Conservation (phyloP, 164 flowering plant species). For the Piper betle region DNA sequence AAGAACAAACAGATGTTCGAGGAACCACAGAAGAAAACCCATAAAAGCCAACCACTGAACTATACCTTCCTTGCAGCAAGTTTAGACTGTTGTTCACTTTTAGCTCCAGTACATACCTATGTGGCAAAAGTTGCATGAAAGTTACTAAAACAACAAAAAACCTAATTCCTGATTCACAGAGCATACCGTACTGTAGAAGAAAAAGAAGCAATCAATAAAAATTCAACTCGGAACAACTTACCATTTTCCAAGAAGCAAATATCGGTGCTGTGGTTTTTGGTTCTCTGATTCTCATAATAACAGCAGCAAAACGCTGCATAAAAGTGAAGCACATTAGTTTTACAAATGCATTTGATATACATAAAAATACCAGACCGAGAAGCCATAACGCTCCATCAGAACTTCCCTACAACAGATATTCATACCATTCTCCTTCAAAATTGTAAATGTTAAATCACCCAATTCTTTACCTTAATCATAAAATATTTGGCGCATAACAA, state of each 20-base stretch:
- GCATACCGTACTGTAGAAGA: no score
- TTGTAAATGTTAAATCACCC: no score
- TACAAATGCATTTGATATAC: neutral
- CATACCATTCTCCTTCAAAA: no score
- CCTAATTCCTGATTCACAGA: neutral
- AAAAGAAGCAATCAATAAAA: no score
- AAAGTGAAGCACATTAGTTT: slow-evolving; percentile 4
- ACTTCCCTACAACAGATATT: no score
- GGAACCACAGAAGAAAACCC: neutral
- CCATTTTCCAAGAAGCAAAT: slow-evolving; percentile 96
- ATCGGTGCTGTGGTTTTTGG: slow-evolving; percentile 88
- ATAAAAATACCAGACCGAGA: neutral
- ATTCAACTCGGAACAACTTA: slow-evolving; percentile 28
- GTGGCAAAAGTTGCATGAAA: neutral
- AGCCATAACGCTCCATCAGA: neutral
- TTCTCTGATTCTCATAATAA: slow-evolving; percentile 84
- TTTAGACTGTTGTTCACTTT: slow-evolving; percentile 86
- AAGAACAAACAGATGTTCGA: no score
- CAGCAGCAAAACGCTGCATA: slow-evolving; percentile 90
- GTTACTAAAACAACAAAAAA: neutral
- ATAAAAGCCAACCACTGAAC: neutral
- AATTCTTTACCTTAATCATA: no score
- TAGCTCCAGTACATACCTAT: slow-evolving; percentile 99
- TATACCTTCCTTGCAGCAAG: slow-evolving; percentile 84
- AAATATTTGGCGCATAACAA: no score